phyloP scores from a whole-genome alignment of 805 yeast species.

The Wickerhamomyces alni region DNA sequence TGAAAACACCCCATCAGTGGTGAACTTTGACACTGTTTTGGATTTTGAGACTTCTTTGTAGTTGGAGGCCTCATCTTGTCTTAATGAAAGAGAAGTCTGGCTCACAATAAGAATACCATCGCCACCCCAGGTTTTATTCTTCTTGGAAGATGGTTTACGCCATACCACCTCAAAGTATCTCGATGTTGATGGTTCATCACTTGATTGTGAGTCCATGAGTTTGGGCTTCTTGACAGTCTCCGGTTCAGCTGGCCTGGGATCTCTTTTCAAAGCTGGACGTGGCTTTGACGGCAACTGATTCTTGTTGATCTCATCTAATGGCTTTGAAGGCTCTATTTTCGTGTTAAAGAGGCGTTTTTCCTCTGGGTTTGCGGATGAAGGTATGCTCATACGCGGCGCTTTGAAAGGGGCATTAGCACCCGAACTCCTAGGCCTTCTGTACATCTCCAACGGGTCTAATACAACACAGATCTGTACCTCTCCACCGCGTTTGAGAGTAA shows the following conservation, averaged over 20 bases:
- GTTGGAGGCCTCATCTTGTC: constrained; percentile 26
- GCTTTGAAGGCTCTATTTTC: neutral
- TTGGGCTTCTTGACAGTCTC: neutral
- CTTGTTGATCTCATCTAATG: neutral
- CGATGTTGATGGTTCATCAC: neutral
- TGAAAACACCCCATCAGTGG: constrained; percentile 35
- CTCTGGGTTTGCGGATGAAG: neutral
- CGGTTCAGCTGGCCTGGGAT: too few relatives aligned
- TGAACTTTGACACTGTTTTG: constrained; percentile 15
- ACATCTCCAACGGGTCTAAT: constrained; percentile 5
- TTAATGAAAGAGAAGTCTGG: constrained; percentile 22
- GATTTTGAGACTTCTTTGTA: constrained; percentile 22
- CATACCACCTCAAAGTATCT: constrained; percentile 22
- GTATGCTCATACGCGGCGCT: constrained; percentile 12
- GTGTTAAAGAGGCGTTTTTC: neutral
- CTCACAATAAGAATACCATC: constrained; percentile 59
- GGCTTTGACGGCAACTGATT: neutral
- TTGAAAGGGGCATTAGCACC: constrained; percentile 9
- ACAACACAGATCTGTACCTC: too few relatives aligned
- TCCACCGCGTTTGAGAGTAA: too few relatives aligned
- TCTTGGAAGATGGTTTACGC: constrained; percentile 66
- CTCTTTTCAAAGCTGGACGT: neutral
- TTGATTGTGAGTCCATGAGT: neutral
- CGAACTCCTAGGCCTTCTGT: constrained; percentile 7
- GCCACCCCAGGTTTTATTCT: constrained; percentile 93